Conservation (phyloP, 2,329 filamentous ascomycete genomes). For the Monosporascus sp. region DNA sequence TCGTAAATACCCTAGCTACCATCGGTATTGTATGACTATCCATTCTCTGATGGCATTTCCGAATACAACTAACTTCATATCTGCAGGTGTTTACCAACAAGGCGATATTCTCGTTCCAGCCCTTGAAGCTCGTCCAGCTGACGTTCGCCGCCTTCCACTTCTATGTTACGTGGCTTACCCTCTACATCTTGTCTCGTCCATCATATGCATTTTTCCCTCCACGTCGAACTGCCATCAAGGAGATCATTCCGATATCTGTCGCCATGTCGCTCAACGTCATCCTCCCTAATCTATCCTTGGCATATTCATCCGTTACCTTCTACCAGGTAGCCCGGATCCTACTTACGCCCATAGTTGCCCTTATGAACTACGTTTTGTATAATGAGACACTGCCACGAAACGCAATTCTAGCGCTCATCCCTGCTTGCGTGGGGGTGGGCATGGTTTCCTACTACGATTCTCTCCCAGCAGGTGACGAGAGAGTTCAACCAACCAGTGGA, state of each 20-base stretch:
- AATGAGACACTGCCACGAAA: conserved; percentile 47
- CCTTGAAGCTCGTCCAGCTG: conserved; percentile 56
- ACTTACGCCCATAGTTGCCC: conserved; percentile 59
- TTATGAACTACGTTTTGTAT: conserved; percentile 61
- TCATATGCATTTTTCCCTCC: conserved; percentile 54
- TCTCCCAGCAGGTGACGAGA: conserved; percentile 40
- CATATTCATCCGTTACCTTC: conserved; percentile 63
- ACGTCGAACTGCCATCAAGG: conserved; percentile 46
- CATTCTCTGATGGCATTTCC: background rate
- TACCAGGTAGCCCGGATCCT: conserved; percentile 66
- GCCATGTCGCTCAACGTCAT: conserved; percentile 67
- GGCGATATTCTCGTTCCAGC: conserved; percentile 60
- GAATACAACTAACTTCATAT: conserved; percentile 7
- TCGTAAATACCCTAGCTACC: conserved; percentile 57
- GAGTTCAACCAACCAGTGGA: conserved; percentile 49
- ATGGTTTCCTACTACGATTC: conserved; percentile 66
- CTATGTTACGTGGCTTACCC: conserved; percentile 57
- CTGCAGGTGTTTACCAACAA: conserved; percentile 64
- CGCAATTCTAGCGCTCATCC: conserved; percentile 51
- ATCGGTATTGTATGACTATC: conserved; percentile 51
- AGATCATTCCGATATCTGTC: conserved; percentile 59
- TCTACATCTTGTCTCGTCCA: conserved; percentile 57
- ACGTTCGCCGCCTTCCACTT: conserved; percentile 67
- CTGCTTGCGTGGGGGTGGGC: conserved; percentile 59
- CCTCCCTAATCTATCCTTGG: conserved; percentile 62